phyloP scores from a whole-genome alignment of 768 basidiomycete genomes.

The Suillus plorans region DNA sequence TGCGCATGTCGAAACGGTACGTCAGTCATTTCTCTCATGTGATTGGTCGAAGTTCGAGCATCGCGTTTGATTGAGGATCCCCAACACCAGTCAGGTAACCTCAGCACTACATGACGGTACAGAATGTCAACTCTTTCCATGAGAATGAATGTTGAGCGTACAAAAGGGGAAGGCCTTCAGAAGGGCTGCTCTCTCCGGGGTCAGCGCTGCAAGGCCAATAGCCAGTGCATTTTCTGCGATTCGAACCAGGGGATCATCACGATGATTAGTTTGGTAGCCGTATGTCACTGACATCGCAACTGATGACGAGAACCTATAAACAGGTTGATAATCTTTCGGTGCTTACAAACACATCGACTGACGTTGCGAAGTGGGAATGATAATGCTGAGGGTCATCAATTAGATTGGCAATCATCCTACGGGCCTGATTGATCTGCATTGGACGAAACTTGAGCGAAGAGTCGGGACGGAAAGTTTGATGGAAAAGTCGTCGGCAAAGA shows the following conservation, averaged over 20 bases:
- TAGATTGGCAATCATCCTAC: background rate
- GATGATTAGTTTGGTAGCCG: background rate
- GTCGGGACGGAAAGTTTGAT: slow-evolving; percentile 1
- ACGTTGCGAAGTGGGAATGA: slow-evolving; percentile 1
- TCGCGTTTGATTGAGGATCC: slow-evolving; percentile 9
- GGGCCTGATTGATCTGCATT: background rate
- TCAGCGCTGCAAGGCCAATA: background rate
- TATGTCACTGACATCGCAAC: background rate
- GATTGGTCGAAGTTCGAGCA: background rate
- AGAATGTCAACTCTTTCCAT: background rate
- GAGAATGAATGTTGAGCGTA: slow-evolving; percentile 2
- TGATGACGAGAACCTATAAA: background rate
- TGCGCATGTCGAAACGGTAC: slow-evolving; percentile 6
- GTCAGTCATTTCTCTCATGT: background rate
- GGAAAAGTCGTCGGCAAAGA: slow-evolving; percentile 18
- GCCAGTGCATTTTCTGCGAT: background rate
- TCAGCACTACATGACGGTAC: background rate
- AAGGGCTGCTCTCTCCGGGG: background rate
- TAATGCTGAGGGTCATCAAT: slow-evolving; percentile 5
- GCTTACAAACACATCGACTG: background rate
- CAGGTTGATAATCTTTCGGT: background rate
- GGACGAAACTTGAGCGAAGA: slow-evolving; percentile 2
- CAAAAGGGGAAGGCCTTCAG: slow-evolving; percentile 1
- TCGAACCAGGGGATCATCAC: background rate
- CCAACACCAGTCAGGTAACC: slow-evolving; percentile 12